A percentile compares a stretch with the other conserved stretches of the same genome.
Evolutionary conservation across 495 filamentous ascomycete genomes (phyloP).

Genomic region (Aspergillus ostianus): DNA sequence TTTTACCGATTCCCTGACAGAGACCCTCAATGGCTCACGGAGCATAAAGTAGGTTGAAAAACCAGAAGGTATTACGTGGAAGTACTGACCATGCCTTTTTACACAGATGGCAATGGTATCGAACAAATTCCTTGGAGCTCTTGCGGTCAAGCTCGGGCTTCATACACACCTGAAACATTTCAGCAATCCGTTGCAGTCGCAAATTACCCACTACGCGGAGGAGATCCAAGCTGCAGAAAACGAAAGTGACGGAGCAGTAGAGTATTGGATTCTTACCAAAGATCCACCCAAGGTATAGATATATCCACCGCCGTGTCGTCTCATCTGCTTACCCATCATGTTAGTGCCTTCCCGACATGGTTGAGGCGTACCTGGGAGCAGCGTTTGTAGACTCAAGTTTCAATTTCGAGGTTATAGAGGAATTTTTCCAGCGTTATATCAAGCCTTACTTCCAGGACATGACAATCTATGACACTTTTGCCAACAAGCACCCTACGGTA

Average conservation of each 20-base stretch:
- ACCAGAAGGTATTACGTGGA: background rate
- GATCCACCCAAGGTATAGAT: constrained; percentile 68
- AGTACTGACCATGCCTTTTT: constrained; percentile 9
- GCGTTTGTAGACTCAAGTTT: constrained; percentile 90
- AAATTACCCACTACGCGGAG: constrained; percentile 67
- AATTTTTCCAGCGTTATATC: constrained; percentile 73
- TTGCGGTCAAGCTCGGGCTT: constrained; percentile 74
- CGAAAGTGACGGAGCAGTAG: constrained; percentile 54
- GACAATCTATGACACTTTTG: constrained; percentile 82
- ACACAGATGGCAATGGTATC: constrained; percentile 91
- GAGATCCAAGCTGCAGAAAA: constrained; percentile 59
- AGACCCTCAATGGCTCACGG: constrained; percentile 96
- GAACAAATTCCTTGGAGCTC: constrained; percentile 86
- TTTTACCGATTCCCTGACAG: constrained; percentile 72
- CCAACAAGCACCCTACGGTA: constrained; percentile 79
- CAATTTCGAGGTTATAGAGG: constrained; percentile 67
- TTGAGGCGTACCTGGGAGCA: constrained; percentile 88
- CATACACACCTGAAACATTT: constrained; percentile 70
- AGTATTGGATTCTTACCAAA: constrained; percentile 74
- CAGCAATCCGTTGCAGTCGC: constrained; percentile 53
- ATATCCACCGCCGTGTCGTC: background rate
- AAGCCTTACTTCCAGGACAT: constrained; percentile 84
- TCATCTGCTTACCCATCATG: constrained; percentile 5
- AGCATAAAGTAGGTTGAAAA: constrained; percentile 68
- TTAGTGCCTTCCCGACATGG: constrained; percentile 78